These are phyloP conservation scores for Paracoccidioides brasiliensis DNA, from an alignment of 2,329 filamentous ascomycete species.

Conservation along the genomic window DNA sequence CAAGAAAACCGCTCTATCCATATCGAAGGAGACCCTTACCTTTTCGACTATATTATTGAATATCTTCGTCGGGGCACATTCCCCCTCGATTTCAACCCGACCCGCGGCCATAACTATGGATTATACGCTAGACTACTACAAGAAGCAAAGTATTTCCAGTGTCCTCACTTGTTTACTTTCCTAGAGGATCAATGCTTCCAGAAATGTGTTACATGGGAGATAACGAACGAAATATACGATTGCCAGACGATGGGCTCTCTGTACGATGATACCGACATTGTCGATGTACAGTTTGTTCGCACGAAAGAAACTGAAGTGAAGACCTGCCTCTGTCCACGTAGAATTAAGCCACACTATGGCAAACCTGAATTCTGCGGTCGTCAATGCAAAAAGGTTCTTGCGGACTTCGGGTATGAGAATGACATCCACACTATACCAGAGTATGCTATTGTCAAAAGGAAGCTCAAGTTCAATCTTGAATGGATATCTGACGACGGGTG, in stretches of 20 bases:
- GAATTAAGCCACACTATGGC: slow-evolving; percentile 2
- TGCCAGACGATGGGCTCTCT: neutral
- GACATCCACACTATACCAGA: neutral
- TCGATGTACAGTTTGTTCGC: neutral
- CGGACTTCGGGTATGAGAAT: neutral
- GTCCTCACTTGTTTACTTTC: slow-evolving; percentile 3
- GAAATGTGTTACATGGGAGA: slow-evolving; percentile 4
- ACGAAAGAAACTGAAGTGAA: neutral
- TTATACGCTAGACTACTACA: slow-evolving; percentile 6
- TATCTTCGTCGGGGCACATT: slow-evolving; percentile 9
- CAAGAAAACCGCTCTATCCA: slow-evolving; percentile 6
- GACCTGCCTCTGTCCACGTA: slow-evolving; percentile 7
- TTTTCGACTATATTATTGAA: slow-evolving; percentile 5
- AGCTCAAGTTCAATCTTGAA: neutral
- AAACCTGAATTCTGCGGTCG: slow-evolving; percentile 1
- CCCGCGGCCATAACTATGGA: slow-evolving; percentile 5
- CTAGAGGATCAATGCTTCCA: slow-evolving; percentile 6
- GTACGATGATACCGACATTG: neutral
- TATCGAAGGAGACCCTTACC: slow-evolving; percentile 4
- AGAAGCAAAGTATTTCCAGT: slow-evolving; percentile 9
- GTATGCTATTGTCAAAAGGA: slow-evolving; percentile 1
- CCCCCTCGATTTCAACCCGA: slow-evolving; percentile 4
- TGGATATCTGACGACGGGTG: slow-evolving; percentile 8
- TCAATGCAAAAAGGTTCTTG: slow-evolving; percentile 5
- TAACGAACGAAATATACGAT: neutral